Base-by-base conservation (phyloP, 2,329 filamentous ascomycete species). In the Epichloe scottii region DNA sequence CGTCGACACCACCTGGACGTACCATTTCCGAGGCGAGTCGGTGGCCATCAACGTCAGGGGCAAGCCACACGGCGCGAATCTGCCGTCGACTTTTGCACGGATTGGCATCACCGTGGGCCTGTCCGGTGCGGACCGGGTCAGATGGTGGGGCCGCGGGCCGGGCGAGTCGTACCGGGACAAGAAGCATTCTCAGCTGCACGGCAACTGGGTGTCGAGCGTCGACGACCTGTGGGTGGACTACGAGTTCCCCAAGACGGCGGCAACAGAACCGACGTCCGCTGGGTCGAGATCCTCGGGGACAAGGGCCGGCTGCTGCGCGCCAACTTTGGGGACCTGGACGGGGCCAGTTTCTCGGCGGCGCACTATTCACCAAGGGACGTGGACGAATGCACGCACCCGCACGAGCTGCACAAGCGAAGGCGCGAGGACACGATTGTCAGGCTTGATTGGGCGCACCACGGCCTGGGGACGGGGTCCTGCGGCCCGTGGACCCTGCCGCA, bases 81-180 rank as follows among this genome's bases (percentile, higher is more conserved):
- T 77, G 0, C 81, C 81, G 0, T 64, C 68, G 3, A 82, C 77
- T 1, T 73, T 86, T 40, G 80, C 82, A 0, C 73, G 83, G 15
- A 74, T 86, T 53, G 84, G 84, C 0, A 63, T 86, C 55, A 77
- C 63, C n/a, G 72, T 67, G 56, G 74, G 65, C 12, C 69, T 68
- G 56, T 64, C 46, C 46, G 67, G 56, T 17, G 63, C 72, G 23
- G 60, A 66, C 4, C 57, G 60, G 4, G 73, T 71, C 0, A 63
- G 67, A n/a, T 88, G 83, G 83, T 85, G 81, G 58, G 83, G 84
- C 5, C 76, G 79, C 4, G 84, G 84, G 0, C 80, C 81, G 0
- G 79, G 79, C 2, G 82, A 86, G 62, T 77, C 73, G 11, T 88
- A 87, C 67, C 67, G 69, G 15, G 84, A 88, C 66, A 82, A 76